phyloP scores from a whole-genome alignment of 2,329 filamentous ascomycete species.

The Ambrosiella cleistominuta region DNA sequence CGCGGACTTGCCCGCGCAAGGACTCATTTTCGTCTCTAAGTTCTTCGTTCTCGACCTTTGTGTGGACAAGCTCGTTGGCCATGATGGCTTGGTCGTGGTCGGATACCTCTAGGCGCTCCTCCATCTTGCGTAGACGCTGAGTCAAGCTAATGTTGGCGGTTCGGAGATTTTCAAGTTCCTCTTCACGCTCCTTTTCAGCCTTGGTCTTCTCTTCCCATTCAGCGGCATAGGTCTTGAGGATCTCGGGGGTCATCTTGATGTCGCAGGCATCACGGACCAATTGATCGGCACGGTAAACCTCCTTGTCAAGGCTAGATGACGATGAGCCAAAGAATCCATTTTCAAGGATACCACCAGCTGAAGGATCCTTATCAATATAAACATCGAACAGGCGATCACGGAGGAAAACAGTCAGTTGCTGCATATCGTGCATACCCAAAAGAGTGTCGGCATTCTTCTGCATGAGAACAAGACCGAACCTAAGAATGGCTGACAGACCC shows the following conservation, averaged over 20 bases:
- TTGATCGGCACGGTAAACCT: slow-evolving; percentile 86
- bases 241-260: slow-evolving; percentile 66
- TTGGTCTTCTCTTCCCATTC: slow-evolving; percentile 90
- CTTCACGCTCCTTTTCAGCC: slow-evolving; percentile 64
- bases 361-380: slow-evolving; percentile 88
- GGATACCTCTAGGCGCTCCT: slow-evolving; percentile 72
- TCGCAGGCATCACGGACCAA: slow-evolving; percentile 85
- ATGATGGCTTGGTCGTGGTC: slow-evolving; percentile 83
- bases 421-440: slow-evolving; percentile 79
- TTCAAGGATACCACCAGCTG: slow-evolving; percentile 81
- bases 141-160: slow-evolving; percentile 48
- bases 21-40: slow-evolving; percentile 80
- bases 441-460: slow-evolving; percentile 72
- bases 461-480: slow-evolving; percentile 91
- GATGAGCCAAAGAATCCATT: slow-evolving; percentile 95
- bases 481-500: slow-evolving; percentile 79
- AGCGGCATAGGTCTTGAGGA: slow-evolving; percentile 58
- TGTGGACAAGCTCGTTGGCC: slow-evolving; percentile 76
- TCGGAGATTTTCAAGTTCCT: slow-evolving; percentile 59
- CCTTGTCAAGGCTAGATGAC: slow-evolving; percentile 76
- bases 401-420: slow-evolving; percentile 68
- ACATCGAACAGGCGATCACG: slow-evolving; percentile 92
- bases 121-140: slow-evolving; percentile 64
- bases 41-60: slow-evolving; percentile 86
- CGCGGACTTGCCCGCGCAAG: slow-evolving; percentile 65